Base-by-base conservation (phyloP, 116 monocot genomes). In the Posidonia oceanica region DNA sequence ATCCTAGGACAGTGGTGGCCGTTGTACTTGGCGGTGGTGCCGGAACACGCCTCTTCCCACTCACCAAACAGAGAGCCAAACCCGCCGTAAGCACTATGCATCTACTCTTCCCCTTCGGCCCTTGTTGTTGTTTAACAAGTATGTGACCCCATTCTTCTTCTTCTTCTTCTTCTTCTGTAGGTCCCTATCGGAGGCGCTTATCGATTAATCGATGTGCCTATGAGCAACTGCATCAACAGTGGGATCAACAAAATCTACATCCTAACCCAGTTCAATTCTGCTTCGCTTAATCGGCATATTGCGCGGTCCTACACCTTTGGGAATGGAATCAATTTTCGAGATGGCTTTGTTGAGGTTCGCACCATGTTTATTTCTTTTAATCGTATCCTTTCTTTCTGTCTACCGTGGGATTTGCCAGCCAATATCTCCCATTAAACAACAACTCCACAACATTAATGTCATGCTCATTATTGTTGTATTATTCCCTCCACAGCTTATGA, bases 221-320 rank as follows among this genome's bases (percentile, higher is more conserved):
- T 97, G 97, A 97, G 97, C 77, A 97, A 97, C 74, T 97, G 97
- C 69, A 97, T 97, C 69, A 97, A 97, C 68, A 92, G 97, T 75
- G 93, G 97, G 10, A 69, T 97, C 74, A 92, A 87, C 64, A 97
- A 92, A 76, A 81, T 92, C 10, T 97, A 92, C 69, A 83, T 97
- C 38, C 85, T 97, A 57, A 97, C 93, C 22, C 97, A 97, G 76
- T 97, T 87, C 66, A 97, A 97, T 75, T 97, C 93, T 29, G 81
- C 87, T 5, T 97, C 97, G 14, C 77, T 97, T 2, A 97, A 97
- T 75, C 75, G 97, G 63, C 97, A 97, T 76, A 81, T 97, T 36
- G 74, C 83, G 39, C 77, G 85, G 10, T 67, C 89, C 16, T 97
- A 97, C 70, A 87, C 83, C 68, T 84, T 91, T 71, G 80, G 85